Evolutionary conservation across 2,329 filamentous ascomycete genomes (phyloP).

Genomic region (Pseudogymnoascus sp.): DNA sequence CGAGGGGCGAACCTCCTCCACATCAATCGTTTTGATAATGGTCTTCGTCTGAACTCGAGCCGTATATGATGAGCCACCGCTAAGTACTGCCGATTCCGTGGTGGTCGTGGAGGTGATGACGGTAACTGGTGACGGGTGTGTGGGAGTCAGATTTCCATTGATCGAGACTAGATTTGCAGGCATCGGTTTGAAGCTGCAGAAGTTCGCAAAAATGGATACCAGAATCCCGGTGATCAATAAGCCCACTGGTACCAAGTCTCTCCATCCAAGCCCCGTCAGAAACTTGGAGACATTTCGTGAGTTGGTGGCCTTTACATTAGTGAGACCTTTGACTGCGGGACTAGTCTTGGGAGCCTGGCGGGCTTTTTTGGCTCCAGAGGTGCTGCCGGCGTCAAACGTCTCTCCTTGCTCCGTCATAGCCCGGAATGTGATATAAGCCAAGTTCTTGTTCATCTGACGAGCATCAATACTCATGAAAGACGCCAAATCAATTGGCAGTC

Average conservation of each 20-base stretch:
- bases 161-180: conserved; percentile 20
- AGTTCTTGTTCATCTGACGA: conserved; percentile 40
- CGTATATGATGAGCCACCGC: background rate
- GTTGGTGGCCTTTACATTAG: background rate
- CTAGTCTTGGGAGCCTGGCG: background rate
- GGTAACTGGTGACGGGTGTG: conserved; percentile 21
- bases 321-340: background rate
- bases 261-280: background rate
- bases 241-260: background rate
- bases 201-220: conserved; percentile 23
- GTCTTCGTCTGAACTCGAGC: conserved; percentile 18
- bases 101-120: conserved; percentile 22
- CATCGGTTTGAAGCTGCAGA: conserved; percentile 27
- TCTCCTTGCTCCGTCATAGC: conserved; percentile 5
- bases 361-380: background rate
- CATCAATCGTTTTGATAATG: conserved; percentile 26
- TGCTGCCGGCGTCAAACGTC: background rate
- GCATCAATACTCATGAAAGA: conserved; percentile 45
- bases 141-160: conserved; percentile 20
- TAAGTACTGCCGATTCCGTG: conserved; percentile 9
- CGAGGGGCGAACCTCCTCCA: conserved; percentile 28
- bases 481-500: conserved; percentile 40
- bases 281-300: background rate
- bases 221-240: conserved; percentile 10
- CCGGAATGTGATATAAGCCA: conserved; percentile 6